phyloP scores from a whole-genome alignment of 176 grass and related monocot species.

The Thalia dealbata region DNA sequence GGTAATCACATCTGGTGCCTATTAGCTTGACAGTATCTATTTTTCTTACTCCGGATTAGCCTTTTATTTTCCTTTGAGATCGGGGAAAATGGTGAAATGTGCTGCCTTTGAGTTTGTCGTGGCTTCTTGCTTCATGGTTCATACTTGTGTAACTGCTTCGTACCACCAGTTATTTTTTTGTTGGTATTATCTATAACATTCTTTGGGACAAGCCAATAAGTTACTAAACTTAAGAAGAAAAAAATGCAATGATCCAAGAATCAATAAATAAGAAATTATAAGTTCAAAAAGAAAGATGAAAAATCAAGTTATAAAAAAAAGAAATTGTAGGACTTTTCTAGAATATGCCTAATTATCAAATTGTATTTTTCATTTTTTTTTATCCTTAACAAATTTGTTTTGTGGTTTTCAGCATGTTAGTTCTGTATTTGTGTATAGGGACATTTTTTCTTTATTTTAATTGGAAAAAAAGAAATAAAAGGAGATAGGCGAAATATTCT shows the following conservation, averaged over 20 bases:
- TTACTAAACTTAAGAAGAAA: too few species aligned
- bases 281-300: too few species aligned
- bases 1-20: conserved; percentile 32
- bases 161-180: too few species aligned
- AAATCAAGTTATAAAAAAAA: too few species aligned
- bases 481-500: not conserved
- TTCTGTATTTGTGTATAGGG: not conserved
- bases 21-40: not conserved
- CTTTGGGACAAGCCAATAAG: too few species aligned
- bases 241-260: too few species aligned
- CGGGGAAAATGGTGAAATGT: not conserved
- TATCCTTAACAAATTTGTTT: not conserved
- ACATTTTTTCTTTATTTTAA: not conserved
- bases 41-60: not conserved
- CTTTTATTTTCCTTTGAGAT: not conserved
- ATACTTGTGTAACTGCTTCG: not conserved
- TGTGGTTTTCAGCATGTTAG: not conserved
- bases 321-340: too few species aligned
- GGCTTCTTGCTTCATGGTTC: not conserved
- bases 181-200: too few species aligned
- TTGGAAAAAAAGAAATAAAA: not conserved
- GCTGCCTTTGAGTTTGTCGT: not conserved
- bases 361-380: not conserved
- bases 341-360: too few species aligned
- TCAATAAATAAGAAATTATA: too few species aligned